Evolutionary conservation across 306 rosid genomes (phyloP), one percentile per base, ranked within the genome.

Genomic region (Hippophae tibetana): DNA sequence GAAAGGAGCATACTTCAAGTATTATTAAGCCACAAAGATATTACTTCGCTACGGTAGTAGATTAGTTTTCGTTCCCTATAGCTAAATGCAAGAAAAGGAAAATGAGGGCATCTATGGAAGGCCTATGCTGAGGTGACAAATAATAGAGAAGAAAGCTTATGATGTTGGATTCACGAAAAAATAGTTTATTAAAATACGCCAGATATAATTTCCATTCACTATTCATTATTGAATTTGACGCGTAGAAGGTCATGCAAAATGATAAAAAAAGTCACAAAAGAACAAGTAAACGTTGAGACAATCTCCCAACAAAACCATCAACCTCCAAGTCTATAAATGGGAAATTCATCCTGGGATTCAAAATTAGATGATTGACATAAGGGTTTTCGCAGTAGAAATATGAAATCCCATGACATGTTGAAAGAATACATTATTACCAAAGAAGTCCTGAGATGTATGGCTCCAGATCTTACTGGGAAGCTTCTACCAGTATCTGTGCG

Each of bases 401-500:
- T 63, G 9, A 66, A 62, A 73, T 70, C 52, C 6, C 57, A 27
- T 58, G 63, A 43, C 66, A 55, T 47, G 48, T 60, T 66, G 71
- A 60, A 63, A 76, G 59, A 71, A 60, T 62, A 69, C 66, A 70
- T 85, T 87, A 78, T 85, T 79, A 63, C 49, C 69, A 66, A 18
- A 67, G 70, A 79, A 63, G 54, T 67, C 68, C 57, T 56, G 25
- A 61, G 59, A 47, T 46, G 47, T 27, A 47, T 47, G 18, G 65
- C 72, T 66, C 75, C 69, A 47, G 59, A 60, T 63, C 80, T 87
- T 76, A 85, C 5, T 72, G 74, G 10, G 73, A 14, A 31, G 89
- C 84, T 78, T 81, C 83, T 55, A 13, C 84, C 78, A 69, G 40
- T 63, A 69, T 75, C 98, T 92, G 96, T 31, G 38, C 38, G 5